phyloP scores from a whole-genome alignment of 1,284 basidiomycete genomes.

The Cerrena zonata region DNA sequence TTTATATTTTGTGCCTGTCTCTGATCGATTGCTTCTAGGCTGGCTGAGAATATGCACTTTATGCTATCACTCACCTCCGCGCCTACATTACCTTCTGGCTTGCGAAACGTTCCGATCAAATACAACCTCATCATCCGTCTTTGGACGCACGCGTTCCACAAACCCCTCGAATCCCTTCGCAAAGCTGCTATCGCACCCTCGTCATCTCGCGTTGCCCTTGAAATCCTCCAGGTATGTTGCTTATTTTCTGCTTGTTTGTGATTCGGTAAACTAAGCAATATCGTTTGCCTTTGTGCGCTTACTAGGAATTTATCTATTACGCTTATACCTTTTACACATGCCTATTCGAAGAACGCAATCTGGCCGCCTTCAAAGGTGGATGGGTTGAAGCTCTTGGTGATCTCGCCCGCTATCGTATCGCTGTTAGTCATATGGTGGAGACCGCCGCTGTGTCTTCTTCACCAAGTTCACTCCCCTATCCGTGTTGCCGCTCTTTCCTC shows the following conservation, averaged over 20 bases:
- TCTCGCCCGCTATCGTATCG: slow-evolving; percentile 91
- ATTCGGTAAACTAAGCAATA: background rate
- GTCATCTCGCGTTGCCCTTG: slow-evolving; percentile 58
- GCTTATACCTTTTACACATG: slow-evolving; percentile 92
- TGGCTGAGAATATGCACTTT: slow-evolving; percentile 85
- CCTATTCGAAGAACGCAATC: slow-evolving; percentile 76
- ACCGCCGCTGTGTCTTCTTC: slow-evolving; percentile 32
- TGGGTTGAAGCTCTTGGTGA: slow-evolving; percentile 98
- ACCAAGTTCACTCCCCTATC: slow-evolving; percentile 40
- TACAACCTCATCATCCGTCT: slow-evolving; percentile 93
- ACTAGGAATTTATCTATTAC: slow-evolving; percentile 79
- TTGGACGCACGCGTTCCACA: slow-evolving; percentile 89
- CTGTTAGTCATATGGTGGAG: slow-evolving; percentile 72
- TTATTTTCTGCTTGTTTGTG: background rate
- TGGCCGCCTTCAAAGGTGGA: slow-evolving; percentile 67
- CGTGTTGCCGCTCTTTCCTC: slow-evolving; percentile 23
- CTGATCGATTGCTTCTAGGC: slow-evolving; percentile 37
- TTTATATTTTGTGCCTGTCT: background rate
- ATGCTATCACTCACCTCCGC: slow-evolving; percentile 83
- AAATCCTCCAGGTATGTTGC: slow-evolving; percentile 30
- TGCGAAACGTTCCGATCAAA: slow-evolving; percentile 84
- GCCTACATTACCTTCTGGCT: slow-evolving; percentile 79
- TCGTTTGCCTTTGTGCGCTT: background rate
- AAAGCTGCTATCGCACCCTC: slow-evolving; percentile 73
- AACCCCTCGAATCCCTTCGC: slow-evolving; percentile 83